These are phyloP conservation scores for Cordyceps fumosorosea DNA, from an alignment of 2,329 filamentous ascomycete species.

Conservation along the genomic window DNA sequence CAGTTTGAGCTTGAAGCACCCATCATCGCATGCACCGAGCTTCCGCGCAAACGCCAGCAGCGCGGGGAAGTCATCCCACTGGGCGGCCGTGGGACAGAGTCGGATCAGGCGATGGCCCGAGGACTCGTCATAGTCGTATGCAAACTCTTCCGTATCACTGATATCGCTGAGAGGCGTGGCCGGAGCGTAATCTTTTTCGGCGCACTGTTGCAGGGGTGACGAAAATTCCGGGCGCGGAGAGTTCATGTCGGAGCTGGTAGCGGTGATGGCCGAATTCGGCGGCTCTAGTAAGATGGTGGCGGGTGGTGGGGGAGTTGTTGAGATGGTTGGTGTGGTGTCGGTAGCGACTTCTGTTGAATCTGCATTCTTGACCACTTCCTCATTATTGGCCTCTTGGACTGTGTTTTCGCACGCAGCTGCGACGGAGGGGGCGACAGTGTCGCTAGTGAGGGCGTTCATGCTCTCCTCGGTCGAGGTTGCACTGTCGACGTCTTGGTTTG, in stretches of 20 bases:
- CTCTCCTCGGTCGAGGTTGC: neutral
- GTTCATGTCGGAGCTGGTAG: conserved; percentile 2
- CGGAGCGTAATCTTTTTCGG: neutral
- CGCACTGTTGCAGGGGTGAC: neutral
- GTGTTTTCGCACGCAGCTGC: neutral
- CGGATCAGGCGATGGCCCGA: conserved; percentile 26
- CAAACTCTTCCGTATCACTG: conserved; percentile 19
- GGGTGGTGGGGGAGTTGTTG: neutral
- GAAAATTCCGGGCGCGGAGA: neutral
- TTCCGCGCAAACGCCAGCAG: conserved; percentile 27
- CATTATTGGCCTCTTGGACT: neutral
- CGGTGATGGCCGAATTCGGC: neutral
- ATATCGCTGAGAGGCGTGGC: conserved; percentile 5
- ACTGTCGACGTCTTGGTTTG: neutral
- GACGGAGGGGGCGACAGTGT: neutral
- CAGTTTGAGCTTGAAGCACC: conserved; percentile 33
- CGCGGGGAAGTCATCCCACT: conserved; percentile 32
- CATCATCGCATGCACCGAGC: conserved; percentile 26
- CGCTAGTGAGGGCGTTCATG: neutral
- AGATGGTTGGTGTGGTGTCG: neutral
- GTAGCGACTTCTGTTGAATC: too few species aligned
- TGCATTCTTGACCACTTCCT: neutral
- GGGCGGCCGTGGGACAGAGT: conserved; percentile 27
- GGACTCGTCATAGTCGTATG: conserved; percentile 26
- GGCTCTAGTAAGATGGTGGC: neutral